These are phyloP conservation scores for Cystobasidium tubakii DNA, from an alignment of 768 basidiomycete species.

Conservation along the genomic window DNA sequence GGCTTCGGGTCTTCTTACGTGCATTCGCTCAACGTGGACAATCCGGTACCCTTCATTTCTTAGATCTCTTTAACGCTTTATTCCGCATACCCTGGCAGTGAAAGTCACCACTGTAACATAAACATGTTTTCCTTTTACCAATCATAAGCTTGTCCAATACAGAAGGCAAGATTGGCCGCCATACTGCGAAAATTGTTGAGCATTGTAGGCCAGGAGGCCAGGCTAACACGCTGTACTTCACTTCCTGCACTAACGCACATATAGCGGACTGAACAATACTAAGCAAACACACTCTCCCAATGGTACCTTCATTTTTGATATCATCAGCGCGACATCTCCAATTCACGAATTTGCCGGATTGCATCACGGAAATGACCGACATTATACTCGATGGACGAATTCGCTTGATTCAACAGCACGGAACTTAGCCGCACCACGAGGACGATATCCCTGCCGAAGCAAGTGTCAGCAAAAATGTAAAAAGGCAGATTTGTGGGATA, in stretches of 20 bases:
- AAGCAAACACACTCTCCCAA: not conserved
- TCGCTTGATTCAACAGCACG: slow-evolving; percentile 63
- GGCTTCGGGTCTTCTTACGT: not conserved
- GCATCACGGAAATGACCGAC: slow-evolving; percentile 78
- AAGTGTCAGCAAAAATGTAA: not conserved
- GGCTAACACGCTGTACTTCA: not conserved
- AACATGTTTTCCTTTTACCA: not conserved
- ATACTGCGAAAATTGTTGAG: too few species aligned
- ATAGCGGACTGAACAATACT: not conserved
- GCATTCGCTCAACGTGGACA: too few species aligned
- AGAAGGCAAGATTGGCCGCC: not conserved
- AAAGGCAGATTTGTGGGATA: not conserved
- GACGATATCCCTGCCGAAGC: slow-evolving; percentile 43
- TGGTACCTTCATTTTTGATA: not conserved
- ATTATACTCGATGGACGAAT: slow-evolving; percentile 77
- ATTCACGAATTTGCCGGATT: slow-evolving; percentile 70
- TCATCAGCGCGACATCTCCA: slow-evolving; percentile 52
- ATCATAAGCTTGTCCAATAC: not conserved
- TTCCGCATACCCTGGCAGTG: not conserved
- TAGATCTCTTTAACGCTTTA: not conserved
- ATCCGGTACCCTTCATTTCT: not conserved
- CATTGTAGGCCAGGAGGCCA: too few species aligned
- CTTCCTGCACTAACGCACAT: too few species aligned
- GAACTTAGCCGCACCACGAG: slow-evolving; percentile 66
- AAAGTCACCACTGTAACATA: not conserved